phyloP scores from a whole-genome alignment of 331 rosid species.

The Dryas integrifolia region DNA sequence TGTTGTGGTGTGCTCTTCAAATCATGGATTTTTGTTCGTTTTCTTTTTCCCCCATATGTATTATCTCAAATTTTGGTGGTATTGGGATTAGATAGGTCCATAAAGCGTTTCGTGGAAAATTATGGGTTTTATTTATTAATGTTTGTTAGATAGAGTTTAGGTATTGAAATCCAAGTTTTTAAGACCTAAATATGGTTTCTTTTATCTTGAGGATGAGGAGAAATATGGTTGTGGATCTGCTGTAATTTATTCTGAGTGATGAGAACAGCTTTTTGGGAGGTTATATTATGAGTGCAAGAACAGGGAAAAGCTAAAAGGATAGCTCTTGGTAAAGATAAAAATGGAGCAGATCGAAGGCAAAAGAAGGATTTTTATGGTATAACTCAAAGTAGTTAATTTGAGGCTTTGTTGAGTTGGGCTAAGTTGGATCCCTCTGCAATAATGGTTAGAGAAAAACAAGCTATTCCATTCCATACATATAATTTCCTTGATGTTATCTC shows the following conservation, averaged over 20 bases:
- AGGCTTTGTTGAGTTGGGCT: slow-evolving; percentile 1
- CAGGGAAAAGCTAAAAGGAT: background rate
- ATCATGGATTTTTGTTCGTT: background rate
- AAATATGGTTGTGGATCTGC: background rate
- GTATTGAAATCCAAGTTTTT: background rate
- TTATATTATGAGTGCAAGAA: background rate
- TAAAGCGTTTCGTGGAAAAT: background rate
- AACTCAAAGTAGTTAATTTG: background rate
- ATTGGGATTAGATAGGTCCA: background rate
- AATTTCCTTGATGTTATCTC: background rate
- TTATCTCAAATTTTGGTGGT: background rate
- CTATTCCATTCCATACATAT: background rate
- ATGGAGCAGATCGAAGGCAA: no score
- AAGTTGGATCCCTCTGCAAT: slow-evolving; percentile 3
- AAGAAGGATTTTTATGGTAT: background rate
- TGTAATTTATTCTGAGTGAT: background rate
- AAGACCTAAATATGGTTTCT: background rate
- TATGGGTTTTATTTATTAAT: background rate
- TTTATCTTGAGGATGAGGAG: background rate
- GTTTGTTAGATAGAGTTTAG: background rate
- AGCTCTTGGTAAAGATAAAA: background rate
- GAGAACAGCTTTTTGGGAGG: background rate
- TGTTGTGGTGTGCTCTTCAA: background rate
- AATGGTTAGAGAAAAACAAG: background rate
- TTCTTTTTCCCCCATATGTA: background rate